Conservation (phyloP, 176 grass and related monocot genomes). For the Urochloa ruziziensis region DNA sequence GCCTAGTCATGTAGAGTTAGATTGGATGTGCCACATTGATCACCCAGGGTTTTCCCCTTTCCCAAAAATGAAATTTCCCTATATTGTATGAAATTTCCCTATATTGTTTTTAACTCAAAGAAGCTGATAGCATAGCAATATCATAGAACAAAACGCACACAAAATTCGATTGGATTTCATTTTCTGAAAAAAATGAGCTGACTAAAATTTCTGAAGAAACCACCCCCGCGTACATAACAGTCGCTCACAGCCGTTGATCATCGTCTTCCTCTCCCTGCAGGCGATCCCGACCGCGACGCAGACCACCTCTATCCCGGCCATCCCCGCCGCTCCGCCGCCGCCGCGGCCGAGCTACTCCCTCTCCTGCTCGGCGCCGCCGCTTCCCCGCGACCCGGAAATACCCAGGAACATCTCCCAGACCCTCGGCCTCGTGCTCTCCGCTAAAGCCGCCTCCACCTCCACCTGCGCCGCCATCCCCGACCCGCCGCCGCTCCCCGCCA, state of each 20-base stretch:
- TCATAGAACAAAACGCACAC: not conserved
- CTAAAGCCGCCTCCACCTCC: not conserved
- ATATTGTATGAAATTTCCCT: too few relatives aligned
- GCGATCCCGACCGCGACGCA: slow-evolving; percentile 38
- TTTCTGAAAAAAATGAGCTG: not conserved
- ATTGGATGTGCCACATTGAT: not conserved
- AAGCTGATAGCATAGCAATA: too few relatives aligned
- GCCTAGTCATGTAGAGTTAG: not conserved
- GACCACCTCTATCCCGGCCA: slow-evolving; percentile 24
- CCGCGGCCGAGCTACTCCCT: slow-evolving; percentile 31
- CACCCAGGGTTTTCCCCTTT: not conserved
- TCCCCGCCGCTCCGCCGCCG: slow-evolving; percentile 25
- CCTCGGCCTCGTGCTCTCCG: slow-evolving; percentile 33
- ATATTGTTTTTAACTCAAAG: too few relatives aligned
- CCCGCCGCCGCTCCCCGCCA: slow-evolving; percentile 6
- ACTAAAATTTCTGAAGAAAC: not conserved
- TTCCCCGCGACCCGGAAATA: slow-evolving; percentile 32
- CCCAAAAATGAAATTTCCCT: too few relatives aligned
- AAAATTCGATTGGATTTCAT: not conserved
- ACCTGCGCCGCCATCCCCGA: slow-evolving; percentile 19
- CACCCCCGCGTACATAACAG: too few relatives aligned
- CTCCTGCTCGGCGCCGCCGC: slow-evolving; percentile 47
- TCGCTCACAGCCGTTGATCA: not conserved
- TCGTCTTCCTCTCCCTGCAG: slow-evolving; percentile 19
- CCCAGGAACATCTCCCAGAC: slow-evolving; percentile 57